Base-by-base conservation (phyloP, 371 early-diverging fungal species). In the Mucor circinelloides region DNA sequence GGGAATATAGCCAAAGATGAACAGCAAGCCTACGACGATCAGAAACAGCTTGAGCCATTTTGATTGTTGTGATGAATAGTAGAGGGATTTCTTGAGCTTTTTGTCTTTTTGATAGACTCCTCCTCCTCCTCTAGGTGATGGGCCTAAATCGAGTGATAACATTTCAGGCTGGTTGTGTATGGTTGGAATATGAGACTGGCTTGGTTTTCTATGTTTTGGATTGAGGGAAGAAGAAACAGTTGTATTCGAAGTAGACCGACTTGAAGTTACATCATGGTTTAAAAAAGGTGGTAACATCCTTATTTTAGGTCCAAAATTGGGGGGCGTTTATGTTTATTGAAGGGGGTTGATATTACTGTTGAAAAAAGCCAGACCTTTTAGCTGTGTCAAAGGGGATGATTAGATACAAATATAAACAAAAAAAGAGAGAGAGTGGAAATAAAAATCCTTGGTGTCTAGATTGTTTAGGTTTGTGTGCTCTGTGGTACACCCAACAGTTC, bases 261-360 rank as follows among this genome's bases (percentile, higher is more conserved):
- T 68, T 9, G 50, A 50, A 54, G 65, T 66, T 68, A 64, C 68
- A 64, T 60, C 68, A 48, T 72, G 60, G 62, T 72, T 72, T 52
- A 72, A 60, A 69, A 72, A 72, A 34, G 72, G 66, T 57, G 68
- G 68, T 58, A 68, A 61, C 72, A 72, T 67, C 52, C 46, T 59
- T 63, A 52, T 63, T 50, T 36, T 50, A 15, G 59, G 42, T 25
- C 46, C 17, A 27, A 60, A 42, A 42, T 19, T 19, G 61, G 32
- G 34, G 57, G 46, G 58, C 17, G 42, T 61, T 32, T 61, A 44
- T 60, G 7, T 60, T 28, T 30, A 25, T n/a, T 28, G 46, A 46
- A 19, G 44, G 60, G 40, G 46, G 60, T 12, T 21, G 48, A 23
- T 50, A 21, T 21, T 50, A 23, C 25, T 50, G 48, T 25, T 48